phyloP scores from a whole-genome alignment of 78 protist genomes.

The Pelomyxa schiedti region DNA sequence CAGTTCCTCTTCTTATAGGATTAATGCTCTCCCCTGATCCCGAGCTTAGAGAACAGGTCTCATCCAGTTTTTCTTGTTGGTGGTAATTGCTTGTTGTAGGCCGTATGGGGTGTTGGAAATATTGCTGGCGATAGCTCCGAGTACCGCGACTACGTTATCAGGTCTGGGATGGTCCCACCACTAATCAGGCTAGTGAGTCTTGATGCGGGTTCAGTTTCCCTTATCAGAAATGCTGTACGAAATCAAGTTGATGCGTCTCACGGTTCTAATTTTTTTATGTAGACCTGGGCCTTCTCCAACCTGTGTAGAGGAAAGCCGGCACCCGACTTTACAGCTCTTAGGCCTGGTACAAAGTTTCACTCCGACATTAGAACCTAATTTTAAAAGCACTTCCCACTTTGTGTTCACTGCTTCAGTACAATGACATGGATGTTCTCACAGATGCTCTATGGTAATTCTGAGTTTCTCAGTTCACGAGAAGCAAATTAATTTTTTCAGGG shows the following conservation, averaged over 20 bases:
- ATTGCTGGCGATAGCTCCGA: conserved; percentile 90
- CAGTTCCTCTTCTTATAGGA: conserved; percentile 77
- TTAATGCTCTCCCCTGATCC: conserved; percentile 58
- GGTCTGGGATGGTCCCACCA: conserved; percentile 43
- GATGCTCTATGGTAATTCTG: conserved; percentile 98
- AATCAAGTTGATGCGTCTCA: no score
- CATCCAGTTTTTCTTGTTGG: conserved; percentile 97
- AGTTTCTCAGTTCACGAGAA: no score
- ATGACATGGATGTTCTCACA: conserved; percentile 78
- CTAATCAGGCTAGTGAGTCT: conserved; percentile 32
- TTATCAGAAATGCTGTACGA: no score
- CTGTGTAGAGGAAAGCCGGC: conserved; percentile 94
- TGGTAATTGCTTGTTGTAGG: no score
- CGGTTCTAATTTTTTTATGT: conserved; percentile 72
- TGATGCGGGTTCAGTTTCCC: conserved; percentile 15
- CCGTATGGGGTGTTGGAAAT: conserved; percentile 36
- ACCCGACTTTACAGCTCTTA: conserved; percentile 36
- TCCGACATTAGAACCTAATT: no score
- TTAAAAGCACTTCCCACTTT: conserved; percentile 39
- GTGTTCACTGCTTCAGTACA: conserved; percentile 34
- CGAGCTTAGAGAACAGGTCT: conserved; percentile 91
- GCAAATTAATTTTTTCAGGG: no score
- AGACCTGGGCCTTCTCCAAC: conserved; percentile 95
- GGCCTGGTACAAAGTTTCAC: no score
- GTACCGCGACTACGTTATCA: conserved; percentile 79